These are phyloP conservation scores for Xylariaceae sp. DNA, from an alignment of 2,329 filamentous ascomycete genomes.

Conservation along the genomic window DNA sequence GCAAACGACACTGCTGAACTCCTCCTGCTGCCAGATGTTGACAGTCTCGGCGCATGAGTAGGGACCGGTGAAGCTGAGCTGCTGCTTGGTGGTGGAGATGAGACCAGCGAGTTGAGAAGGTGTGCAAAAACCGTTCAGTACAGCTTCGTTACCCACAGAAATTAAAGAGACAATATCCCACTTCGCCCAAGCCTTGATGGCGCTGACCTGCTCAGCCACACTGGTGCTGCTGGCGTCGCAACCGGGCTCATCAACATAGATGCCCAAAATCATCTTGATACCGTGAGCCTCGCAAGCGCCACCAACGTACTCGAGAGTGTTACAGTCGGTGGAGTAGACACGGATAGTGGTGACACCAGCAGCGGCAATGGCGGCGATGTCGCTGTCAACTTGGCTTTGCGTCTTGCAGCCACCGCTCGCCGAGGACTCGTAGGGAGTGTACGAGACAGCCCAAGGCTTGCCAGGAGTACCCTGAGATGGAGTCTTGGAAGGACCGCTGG, in stretches of 20 bases:
- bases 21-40: conserved; percentile 72
- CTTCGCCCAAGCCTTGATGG: conserved; percentile 73
- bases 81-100: conserved; percentile 68
- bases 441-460: conserved; percentile 76
- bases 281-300: conserved; percentile 68
- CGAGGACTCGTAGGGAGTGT: conserved; percentile 71
- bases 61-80: conserved; percentile 75
- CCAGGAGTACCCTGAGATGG: conserved; percentile 47
- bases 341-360: conserved; percentile 76
- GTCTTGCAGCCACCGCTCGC: conserved; percentile 68
- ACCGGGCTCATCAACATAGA: conserved; percentile 76
- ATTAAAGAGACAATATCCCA: conserved; percentile 81
- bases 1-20: conserved; percentile 69
- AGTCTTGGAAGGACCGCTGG: conserved; percentile 46
- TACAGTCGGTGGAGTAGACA: conserved; percentile 92
- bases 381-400: conserved; percentile 59
- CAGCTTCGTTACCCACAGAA: conserved; percentile 88
- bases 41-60: conserved; percentile 89
- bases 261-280: conserved; percentile 82
- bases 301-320: conserved; percentile 77
- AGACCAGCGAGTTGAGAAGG: conserved; percentile 70
- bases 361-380: conserved; percentile 66
- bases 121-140: conserved; percentile 75
- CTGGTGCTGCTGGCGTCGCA: conserved; percentile 63
- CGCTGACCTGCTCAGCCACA: conserved; percentile 74